These are phyloP conservation scores for Didymella lethalis DNA, from an alignment of 2,329 filamentous ascomycete species.

Conservation along the genomic window DNA sequence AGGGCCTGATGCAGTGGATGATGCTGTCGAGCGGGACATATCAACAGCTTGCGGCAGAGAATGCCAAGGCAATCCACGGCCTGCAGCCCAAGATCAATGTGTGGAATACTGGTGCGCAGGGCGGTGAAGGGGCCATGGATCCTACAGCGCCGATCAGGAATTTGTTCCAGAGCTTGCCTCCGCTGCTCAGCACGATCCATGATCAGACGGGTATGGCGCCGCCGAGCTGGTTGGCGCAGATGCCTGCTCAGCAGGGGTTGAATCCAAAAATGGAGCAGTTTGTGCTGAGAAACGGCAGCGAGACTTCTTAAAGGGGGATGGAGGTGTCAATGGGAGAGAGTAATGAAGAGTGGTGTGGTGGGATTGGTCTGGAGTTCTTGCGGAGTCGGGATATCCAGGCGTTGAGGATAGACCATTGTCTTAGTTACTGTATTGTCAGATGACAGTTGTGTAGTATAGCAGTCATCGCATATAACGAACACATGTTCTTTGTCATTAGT, in stretches of 20 bases:
- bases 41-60: constrained; percentile 78
- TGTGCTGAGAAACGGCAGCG: constrained; percentile 40
- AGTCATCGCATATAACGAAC: not conserved
- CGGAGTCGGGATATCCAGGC: constrained; percentile 2
- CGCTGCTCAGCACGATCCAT: constrained; percentile 83
- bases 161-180: constrained; percentile 84
- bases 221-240: constrained; percentile 73
- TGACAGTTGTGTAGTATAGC: not conserved
- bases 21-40: constrained; percentile 88
- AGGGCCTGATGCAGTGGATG: constrained; percentile 80
- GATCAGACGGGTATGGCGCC: constrained; percentile 86
- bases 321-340: not conserved
- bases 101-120: constrained; percentile 77
- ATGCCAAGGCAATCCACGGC: constrained; percentile 76
- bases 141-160: constrained; percentile 73
- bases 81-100: constrained; percentile 89
- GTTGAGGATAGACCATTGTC: not conserved
- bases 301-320: constrained; percentile 4
- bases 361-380: not conserved
- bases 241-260: constrained; percentile 51
- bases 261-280: constrained; percentile 33
- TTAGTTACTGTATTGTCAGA: not conserved
- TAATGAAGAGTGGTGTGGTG: not conserved
- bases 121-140: constrained; percentile 59
- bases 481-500: not conserved